A percentile compares a stretch with the other conserved stretches of the same genome.
phyloP scores from a whole-genome alignment of 345 rosid genomes.

The Hevea brasiliensis region DNA sequence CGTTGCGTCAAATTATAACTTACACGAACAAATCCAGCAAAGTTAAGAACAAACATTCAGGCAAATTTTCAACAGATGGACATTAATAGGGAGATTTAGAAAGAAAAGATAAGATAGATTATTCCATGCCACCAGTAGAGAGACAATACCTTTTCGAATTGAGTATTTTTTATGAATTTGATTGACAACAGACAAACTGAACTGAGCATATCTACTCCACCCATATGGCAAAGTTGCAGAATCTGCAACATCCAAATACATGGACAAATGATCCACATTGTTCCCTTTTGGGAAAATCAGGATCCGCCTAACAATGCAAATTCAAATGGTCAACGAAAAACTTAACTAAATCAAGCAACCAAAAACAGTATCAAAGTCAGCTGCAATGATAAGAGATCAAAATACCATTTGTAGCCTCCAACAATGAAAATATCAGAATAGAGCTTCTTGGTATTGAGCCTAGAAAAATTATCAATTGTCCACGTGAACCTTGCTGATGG shows the following conservation, averaged over 20 bases:
- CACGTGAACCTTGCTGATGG: slow-evolving; percentile 48
- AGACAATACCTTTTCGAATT: slow-evolving; percentile 34
- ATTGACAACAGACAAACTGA: slow-evolving; percentile 42
- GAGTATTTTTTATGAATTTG: slow-evolving; percentile 38
- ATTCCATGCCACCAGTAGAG: neutral
- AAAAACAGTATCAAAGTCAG: neutral
- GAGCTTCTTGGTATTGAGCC: slow-evolving; percentile 40
- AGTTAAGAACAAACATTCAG: neutral
- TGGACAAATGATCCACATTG: slow-evolving; percentile 41
- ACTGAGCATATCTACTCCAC: slow-evolving; percentile 52
- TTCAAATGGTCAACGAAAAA: neutral
- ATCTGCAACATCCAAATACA: slow-evolving; percentile 51
- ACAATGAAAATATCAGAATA: slow-evolving; percentile 43
- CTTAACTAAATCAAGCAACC: neutral
- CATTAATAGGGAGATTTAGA: neutral
- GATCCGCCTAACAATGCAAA: slow-evolving; percentile 40
- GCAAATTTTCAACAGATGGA: neutral
- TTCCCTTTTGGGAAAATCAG: slow-evolving; percentile 51
- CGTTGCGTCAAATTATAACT: no score
- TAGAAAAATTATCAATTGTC: slow-evolving; percentile 43
- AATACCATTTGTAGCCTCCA: slow-evolving; percentile 48
- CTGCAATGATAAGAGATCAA: neutral
- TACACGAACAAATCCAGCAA: neutral
- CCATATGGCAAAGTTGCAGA: slow-evolving; percentile 39
- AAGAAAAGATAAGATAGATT: neutral